A percentile compares a stretch with the other conserved stretches of the same genome.
phyloP scores from a whole-genome alignment of 2,329 filamentous ascomycete species.

The Tolypocladium album region DNA sequence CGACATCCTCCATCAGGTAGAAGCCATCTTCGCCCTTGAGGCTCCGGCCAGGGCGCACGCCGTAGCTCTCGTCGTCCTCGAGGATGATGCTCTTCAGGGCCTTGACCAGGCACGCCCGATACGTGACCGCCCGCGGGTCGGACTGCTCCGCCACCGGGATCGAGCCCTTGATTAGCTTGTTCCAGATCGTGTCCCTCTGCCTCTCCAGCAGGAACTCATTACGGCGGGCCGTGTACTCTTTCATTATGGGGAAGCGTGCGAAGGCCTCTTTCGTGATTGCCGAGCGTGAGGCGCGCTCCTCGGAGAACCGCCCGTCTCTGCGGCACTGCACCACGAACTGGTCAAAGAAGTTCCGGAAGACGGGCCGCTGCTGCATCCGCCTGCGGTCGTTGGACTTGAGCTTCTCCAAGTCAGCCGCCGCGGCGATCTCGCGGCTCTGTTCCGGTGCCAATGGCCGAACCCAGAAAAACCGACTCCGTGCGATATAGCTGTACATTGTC shows the following conservation, averaged over 20 bases:
- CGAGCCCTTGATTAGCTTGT: slow-evolving; percentile 28
- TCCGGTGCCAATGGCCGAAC: slow-evolving; percentile 15
- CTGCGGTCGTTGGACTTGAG: slow-evolving; percentile 46
- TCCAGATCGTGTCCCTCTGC: slow-evolving; percentile 32
- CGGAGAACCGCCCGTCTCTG: slow-evolving; percentile 22
- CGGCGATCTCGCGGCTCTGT: slow-evolving; percentile 2
- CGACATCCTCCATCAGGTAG: slow-evolving; percentile 31
- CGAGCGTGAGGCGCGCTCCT: slow-evolving; percentile 23
- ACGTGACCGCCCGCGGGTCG: slow-evolving; percentile 12
- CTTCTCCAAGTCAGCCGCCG: slow-evolving; percentile 18
- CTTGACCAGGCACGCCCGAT: slow-evolving; percentile 23
- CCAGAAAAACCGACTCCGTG: slow-evolving; percentile 47
- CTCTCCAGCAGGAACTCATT: slow-evolving; percentile 28
- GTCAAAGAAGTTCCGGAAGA: slow-evolving; percentile 51
- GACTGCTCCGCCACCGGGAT: slow-evolving; percentile 13
- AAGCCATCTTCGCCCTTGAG: slow-evolving; percentile 27
- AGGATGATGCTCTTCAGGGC: slow-evolving; percentile 41
- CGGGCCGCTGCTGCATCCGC: slow-evolving; percentile 40
- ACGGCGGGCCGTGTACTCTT: slow-evolving; percentile 32
- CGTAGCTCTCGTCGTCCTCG: slow-evolving; percentile 28
- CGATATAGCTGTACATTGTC: slow-evolving; percentile 52
- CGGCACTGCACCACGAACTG: slow-evolving; percentile 49
- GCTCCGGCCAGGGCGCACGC: slow-evolving; percentile 12
- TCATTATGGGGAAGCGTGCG: slow-evolving; percentile 31
- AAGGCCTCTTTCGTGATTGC: slow-evolving; percentile 43